These are phyloP conservation scores for Blastobotrys persicus DNA, from an alignment of 1,139 yeast species.

Conservation along the genomic window DNA sequence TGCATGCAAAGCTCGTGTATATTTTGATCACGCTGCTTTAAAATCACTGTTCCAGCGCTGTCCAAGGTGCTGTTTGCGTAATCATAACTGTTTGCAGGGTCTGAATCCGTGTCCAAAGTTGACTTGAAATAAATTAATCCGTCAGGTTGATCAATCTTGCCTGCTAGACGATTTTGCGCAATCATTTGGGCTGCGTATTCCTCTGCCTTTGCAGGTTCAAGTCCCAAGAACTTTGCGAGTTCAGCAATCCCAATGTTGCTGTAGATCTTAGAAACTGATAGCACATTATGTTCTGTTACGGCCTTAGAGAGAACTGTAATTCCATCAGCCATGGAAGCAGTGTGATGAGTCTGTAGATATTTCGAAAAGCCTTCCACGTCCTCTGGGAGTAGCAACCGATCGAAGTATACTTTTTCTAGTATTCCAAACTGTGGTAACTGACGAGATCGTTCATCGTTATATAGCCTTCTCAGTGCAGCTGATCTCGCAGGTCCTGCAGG, in stretches of 20 bases:
- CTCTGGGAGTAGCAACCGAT: constrained; percentile 31
- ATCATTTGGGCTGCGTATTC: constrained; percentile 38
- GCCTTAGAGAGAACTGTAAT: constrained; percentile 36
- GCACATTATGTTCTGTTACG: constrained; percentile 38
- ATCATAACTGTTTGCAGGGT: constrained; percentile 13
- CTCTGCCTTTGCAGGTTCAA: constrained; percentile 33
- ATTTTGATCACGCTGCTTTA: constrained; percentile 35
- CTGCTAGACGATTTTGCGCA: constrained; percentile 35
- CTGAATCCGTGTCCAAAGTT: constrained; percentile 12
- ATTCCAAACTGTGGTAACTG: constrained; percentile 27
- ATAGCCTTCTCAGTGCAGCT: constrained; percentile 32
- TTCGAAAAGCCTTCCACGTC: constrained; percentile 31
- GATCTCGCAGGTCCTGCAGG: constrained; percentile 40
- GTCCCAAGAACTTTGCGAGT: constrained; percentile 32
- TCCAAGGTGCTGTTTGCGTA: constrained; percentile 17
- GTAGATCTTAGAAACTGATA: constrained; percentile 37
- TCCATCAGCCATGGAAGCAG: constrained; percentile 32
- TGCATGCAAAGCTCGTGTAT: constrained; percentile 29
- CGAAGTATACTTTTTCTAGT: constrained; percentile 34
- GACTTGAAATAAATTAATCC: constrained; percentile 33
- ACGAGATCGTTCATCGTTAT: constrained; percentile 35
- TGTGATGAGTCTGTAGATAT: constrained; percentile 32
- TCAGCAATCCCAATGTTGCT: constrained; percentile 33
- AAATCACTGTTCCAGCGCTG: constrained; percentile 16
- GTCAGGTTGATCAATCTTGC: constrained; percentile 37